A percentile compares a stretch with the other conserved stretches of the same genome.
Conservation (phyloP, 108 stramenopile species). For the Fistulifera solaris region DNA sequence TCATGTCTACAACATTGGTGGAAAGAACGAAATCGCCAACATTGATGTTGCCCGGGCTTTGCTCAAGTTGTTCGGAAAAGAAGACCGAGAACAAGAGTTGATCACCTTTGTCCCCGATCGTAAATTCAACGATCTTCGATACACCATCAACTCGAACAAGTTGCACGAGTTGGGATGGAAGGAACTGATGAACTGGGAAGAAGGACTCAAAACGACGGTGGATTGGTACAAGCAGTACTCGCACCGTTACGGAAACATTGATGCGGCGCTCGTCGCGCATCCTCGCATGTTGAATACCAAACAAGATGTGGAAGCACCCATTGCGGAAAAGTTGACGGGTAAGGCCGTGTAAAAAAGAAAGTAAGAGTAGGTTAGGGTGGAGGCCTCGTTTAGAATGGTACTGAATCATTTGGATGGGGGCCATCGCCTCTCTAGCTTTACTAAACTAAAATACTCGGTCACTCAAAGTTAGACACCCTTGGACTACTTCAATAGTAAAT, state of each 20-base stretch:
- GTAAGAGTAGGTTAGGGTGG: too few relatives aligned
- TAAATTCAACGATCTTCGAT: conserved; percentile 97
- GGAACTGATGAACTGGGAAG: conserved; percentile 93
- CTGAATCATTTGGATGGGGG: too few relatives aligned
- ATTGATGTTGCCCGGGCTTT: conserved; percentile 78
- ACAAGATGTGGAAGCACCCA: too few relatives aligned
- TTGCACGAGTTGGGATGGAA: conserved; percentile 87
- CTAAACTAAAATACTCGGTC: too few relatives aligned
- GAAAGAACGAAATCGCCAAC: conserved; percentile 86
- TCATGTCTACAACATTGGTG: conserved; percentile 97
- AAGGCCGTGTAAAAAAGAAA: too few relatives aligned
- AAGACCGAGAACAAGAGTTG: conserved; percentile 51
- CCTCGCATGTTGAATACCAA: conserved; percentile 69
- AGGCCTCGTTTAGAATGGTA: too few relatives aligned
- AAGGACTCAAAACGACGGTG: conserved; percentile 86
- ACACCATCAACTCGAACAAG: conserved; percentile 90
- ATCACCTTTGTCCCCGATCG: conserved; percentile 92
- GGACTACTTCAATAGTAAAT: too few relatives aligned
- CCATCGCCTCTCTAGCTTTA: too few relatives aligned
- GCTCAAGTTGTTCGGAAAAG: conserved; percentile 68
- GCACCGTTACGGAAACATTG: conserved; percentile 91
- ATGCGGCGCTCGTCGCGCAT: conserved; percentile 93
- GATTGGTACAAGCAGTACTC: conserved; percentile 93
- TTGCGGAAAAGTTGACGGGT: too few relatives aligned
- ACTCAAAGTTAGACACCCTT: too few relatives aligned